Percentiles rank a stretch among this genome's conserved stretches.
phyloP scores from a whole-genome alignment of 371 early-diverging fungal genomes.

The Apophysomyces trapeziformis region DNA sequence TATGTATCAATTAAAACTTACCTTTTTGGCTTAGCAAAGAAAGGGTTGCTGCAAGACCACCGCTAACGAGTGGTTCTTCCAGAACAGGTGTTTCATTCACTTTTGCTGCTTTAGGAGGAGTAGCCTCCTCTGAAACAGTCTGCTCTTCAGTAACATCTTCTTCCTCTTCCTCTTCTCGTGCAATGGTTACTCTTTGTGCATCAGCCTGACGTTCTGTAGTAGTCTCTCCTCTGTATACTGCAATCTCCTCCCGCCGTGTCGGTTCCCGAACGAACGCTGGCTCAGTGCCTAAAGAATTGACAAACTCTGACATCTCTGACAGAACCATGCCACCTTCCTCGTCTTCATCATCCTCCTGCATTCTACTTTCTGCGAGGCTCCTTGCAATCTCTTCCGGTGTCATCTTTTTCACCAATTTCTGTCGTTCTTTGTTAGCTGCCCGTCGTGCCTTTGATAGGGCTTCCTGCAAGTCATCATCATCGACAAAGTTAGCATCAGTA shows the following conservation, averaged over 20 bases:
- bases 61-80: slow-evolving; percentile 83
- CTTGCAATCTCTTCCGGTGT: slow-evolving; percentile 66
- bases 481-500: slow-evolving; percentile 80
- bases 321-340: slow-evolving; percentile 51
- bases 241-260: slow-evolving; percentile 20
- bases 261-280: slow-evolving; percentile 40
- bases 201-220: slow-evolving; percentile 11
- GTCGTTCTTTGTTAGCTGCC: slow-evolving; percentile 59
- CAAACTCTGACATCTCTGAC: slow-evolving; percentile 75
- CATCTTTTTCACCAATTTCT: slow-evolving; percentile 45
- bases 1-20: slow-evolving; percentile 13
- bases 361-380: slow-evolving; percentile 31
- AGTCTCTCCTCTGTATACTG: slow-evolving; percentile 7
- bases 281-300: slow-evolving; percentile 57
- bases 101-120: slow-evolving; percentile 16
- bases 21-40: slow-evolving; percentile 79
- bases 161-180: slow-evolving; percentile 13
- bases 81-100: slow-evolving; percentile 40
- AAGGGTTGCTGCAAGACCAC: slow-evolving; percentile 87
- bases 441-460: slow-evolving; percentile 80
- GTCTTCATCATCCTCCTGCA: slow-evolving; percentile 38
- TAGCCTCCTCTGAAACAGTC: slow-evolving; percentile 6
- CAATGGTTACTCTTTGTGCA: slow-evolving; percentile 24
- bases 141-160: neutral
- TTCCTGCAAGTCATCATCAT: slow-evolving; percentile 92